Percentiles rank a stretch among this genome's conserved stretches.
phyloP scores from a whole-genome alignment of 345 rosid genomes.

The Turnera subulata region DNA sequence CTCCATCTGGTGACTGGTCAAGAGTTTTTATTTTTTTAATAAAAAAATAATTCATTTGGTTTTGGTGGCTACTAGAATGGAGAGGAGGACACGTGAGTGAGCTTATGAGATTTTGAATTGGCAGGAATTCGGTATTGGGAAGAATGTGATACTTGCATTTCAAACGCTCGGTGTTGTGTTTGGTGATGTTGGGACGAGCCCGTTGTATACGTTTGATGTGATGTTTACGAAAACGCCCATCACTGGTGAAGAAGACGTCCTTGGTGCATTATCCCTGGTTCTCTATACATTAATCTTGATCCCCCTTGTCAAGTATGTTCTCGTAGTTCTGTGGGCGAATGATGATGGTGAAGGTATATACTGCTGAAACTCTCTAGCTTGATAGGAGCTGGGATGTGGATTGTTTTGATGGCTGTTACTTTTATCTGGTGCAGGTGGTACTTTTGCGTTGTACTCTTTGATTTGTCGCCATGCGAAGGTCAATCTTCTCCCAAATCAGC shows the following conservation, averaged over 20 bases:
- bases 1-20: no score
- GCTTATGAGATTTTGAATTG: slow-evolving; percentile 4
- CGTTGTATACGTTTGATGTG: slow-evolving; percentile 87
- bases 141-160: slow-evolving; percentile 72
- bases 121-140: slow-evolving; percentile 77
- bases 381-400: no score
- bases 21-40: no score
- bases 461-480: slow-evolving; percentile 96
- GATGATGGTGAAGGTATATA: slow-evolving; percentile 98
- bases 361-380: slow-evolving; percentile 2
- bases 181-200: slow-evolving; percentile 99
- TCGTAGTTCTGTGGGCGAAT: slow-evolving; percentile 96
- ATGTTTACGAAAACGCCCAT: slow-evolving; percentile 91
- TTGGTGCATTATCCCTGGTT: slow-evolving; percentile 93
- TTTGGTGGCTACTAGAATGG: no score
- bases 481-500: slow-evolving; percentile 96
- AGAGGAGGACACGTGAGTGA: no score
- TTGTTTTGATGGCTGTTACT: not conserved
- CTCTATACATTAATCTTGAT: slow-evolving; percentile 83
- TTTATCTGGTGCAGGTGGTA: slow-evolving; percentile 63
- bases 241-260: slow-evolving; percentile 70
- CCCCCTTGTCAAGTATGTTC: slow-evolving; percentile 85
- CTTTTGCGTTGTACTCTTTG: slow-evolving; percentile 93
- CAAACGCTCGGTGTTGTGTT: slow-evolving; percentile 97
- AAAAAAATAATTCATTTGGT: no score